Percentiles rank a stretch among this genome's conserved stretches.
phyloP scores from a whole-genome alignment of 1,284 basidiomycete genomes.

The Heterobasidion occidentale region DNA sequence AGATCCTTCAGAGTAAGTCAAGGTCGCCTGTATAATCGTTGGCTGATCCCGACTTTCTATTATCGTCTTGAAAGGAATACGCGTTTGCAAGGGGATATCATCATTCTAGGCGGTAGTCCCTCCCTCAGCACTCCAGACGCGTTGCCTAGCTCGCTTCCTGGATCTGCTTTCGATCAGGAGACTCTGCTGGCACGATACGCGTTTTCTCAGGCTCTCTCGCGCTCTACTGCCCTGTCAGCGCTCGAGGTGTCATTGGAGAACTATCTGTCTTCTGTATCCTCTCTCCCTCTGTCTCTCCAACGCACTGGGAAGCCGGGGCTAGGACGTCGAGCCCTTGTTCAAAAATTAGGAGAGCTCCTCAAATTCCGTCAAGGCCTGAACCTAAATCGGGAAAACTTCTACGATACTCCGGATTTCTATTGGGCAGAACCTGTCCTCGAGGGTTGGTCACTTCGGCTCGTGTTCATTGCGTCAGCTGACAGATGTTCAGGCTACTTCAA shows the following conservation, averaged over 20 bases:
- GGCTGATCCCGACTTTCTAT: slow-evolving; percentile 4
- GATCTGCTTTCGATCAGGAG: slow-evolving; percentile 46
- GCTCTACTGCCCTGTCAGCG: slow-evolving; percentile 78
- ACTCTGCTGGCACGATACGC: slow-evolving; percentile 82
- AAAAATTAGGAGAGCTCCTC: slow-evolving; percentile 84
- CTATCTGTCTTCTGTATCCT: slow-evolving; percentile 76
- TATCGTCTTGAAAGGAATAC: slow-evolving; percentile 46
- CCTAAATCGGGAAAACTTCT: slow-evolving; percentile 81
- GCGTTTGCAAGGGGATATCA: slow-evolving; percentile 81
- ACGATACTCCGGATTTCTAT: slow-evolving; percentile 85
- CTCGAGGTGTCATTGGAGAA: slow-evolving; percentile 77
- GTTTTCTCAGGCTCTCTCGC: slow-evolving; percentile 82
- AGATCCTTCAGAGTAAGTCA: slow-evolving; percentile 74
- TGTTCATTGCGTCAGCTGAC: neutral
- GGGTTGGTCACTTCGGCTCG: slow-evolving; percentile 31
- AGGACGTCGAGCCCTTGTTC: slow-evolving; percentile 70
- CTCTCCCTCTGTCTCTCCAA: slow-evolving; percentile 67
- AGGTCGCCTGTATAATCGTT: slow-evolving; percentile 10
- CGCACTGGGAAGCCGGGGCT: slow-evolving; percentile 78
- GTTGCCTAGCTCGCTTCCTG: slow-evolving; percentile 35
- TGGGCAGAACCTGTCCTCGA: slow-evolving; percentile 89
- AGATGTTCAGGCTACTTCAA: slow-evolving; percentile 66
- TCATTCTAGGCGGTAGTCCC: slow-evolving; percentile 73
- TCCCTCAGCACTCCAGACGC: slow-evolving; percentile 36
- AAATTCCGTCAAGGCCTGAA: slow-evolving; percentile 85